Percentiles rank a stretch among this genome's conserved stretches.
Conservation (phyloP, 305 asterid species). For the Rubia tinctorum region DNA sequence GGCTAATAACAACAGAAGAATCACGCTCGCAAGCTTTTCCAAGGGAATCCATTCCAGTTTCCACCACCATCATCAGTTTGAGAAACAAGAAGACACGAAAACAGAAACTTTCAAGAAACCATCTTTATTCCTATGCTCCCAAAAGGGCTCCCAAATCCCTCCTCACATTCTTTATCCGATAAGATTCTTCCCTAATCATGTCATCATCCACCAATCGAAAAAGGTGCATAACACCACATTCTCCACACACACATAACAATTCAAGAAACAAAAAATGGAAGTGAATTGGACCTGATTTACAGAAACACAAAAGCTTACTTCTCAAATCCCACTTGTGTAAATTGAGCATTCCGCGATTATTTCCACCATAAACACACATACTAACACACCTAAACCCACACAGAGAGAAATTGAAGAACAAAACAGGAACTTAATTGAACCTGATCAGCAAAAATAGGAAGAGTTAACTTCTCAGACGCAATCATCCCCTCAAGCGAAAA, state of each 20-base stretch:
- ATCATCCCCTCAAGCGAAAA: background rate
- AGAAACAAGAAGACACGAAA: background rate
- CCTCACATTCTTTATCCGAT: background rate
- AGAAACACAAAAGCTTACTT: background rate
- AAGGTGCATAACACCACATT: background rate
- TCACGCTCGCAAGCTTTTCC: background rate
- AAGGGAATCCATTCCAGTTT: background rate
- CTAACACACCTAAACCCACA: background rate
- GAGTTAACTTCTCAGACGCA: background rate
- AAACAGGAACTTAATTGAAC: background rate
- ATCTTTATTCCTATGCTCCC: conserved; percentile 8
- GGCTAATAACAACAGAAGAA: background rate
- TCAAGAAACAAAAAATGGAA: background rate
- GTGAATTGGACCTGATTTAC: background rate
- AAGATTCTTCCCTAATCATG: background rate
- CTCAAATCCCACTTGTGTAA: no score
- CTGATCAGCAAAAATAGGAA: background rate
- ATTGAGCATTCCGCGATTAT: background rate
- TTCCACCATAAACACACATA: background rate
- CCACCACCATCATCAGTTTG: background rate
- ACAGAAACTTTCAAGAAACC: background rate
- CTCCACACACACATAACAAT: background rate
- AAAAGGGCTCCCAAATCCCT: background rate
- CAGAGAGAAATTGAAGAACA: background rate
- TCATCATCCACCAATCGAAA: conserved; percentile 1